Conservation (phyloP, 2,329 filamentous ascomycete genomes). For the Calonectria multiphialidica region DNA sequence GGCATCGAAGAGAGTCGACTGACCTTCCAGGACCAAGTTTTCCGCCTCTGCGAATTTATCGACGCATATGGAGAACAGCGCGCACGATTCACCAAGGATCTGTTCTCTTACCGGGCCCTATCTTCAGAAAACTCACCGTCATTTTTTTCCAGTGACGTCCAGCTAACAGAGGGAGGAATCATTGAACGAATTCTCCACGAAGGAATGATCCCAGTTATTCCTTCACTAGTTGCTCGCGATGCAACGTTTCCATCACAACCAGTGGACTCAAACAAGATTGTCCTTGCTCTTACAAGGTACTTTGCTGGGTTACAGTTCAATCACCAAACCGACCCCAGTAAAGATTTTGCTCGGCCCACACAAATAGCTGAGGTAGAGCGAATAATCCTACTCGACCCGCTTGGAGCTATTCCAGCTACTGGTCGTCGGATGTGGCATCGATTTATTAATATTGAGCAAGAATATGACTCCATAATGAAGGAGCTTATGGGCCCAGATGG, state of each 20-base stretch:
- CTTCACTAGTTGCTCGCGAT: slow-evolving; percentile 56
- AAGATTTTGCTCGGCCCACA: slow-evolving; percentile 49
- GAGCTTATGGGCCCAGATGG: slow-evolving; percentile 63
- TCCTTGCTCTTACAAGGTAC: slow-evolving; percentile 82
- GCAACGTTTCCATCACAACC: slow-evolving; percentile 53
- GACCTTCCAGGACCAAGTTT: slow-evolving; percentile 71
- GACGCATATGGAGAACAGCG: slow-evolving; percentile 76
- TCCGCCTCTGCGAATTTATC: slow-evolving; percentile 81
- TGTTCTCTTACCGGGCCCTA: slow-evolving; percentile 36
- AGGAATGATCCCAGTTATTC: slow-evolving; percentile 53
- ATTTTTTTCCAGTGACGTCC: slow-evolving; percentile 41
- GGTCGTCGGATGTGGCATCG: slow-evolving; percentile 52
- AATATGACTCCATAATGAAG: slow-evolving; percentile 77
- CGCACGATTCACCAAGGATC: slow-evolving; percentile 73
- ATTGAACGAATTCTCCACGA: slow-evolving; percentile 48
- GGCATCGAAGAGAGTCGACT: slow-evolving; percentile 55
- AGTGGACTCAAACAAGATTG: slow-evolving; percentile 68
- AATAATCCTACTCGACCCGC: slow-evolving; percentile 87
- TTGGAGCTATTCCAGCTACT: slow-evolving; percentile 84
- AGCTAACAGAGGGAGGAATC: slow-evolving; percentile 47
- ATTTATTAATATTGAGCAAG: slow-evolving; percentile 94
- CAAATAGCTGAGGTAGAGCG: slow-evolving; percentile 79
- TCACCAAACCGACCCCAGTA: not conserved
- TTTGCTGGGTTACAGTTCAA: slow-evolving; percentile 75
- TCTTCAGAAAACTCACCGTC: slow-evolving; percentile 21